Conservation (phyloP, 1,284 basidiomycete species). For the Xerocomus minutiporus region DNA sequence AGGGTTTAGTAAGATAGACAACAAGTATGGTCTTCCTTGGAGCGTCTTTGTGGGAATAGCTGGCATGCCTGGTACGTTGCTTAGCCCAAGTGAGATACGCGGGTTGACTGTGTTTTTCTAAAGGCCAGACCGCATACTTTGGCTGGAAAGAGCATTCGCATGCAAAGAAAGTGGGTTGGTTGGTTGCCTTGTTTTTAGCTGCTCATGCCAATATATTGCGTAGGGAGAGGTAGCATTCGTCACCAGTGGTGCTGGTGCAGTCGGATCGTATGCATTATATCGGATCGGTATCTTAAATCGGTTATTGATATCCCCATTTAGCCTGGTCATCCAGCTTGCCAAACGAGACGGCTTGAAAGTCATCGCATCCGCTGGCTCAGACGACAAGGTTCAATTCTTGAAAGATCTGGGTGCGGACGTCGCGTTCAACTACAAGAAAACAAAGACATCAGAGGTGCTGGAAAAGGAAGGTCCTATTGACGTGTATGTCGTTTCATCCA, state of each 20-base stretch:
- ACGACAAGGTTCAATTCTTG: conserved; percentile 38
- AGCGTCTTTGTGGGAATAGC: conserved; percentile 11
- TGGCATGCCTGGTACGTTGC: conserved; percentile 6
- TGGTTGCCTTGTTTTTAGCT: not conserved
- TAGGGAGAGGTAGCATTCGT: conserved; percentile 10
- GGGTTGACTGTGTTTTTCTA: not conserved
- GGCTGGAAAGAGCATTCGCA: conserved; percentile 13
- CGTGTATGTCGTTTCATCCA: conserved; percentile 10
- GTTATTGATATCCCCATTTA: not conserved
- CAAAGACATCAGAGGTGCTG: conserved; percentile 25
- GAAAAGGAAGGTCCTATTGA: conserved; percentile 22
- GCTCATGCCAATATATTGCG: not conserved
- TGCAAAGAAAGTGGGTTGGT: conserved; percentile 10
- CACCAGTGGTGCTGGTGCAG: conserved; percentile 9
- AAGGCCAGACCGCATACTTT: conserved; percentile 10
- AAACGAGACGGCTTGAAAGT: conserved; percentile 38
- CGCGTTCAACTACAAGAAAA: conserved; percentile 36
- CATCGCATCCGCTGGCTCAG: conserved; percentile 38
- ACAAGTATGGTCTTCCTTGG: conserved; percentile 10
- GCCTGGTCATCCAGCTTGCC: conserved; percentile 30
- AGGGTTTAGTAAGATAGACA: conserved; percentile 6
- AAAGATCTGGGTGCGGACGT: conserved; percentile 33
- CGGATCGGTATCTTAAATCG: not conserved
- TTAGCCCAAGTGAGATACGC: not conserved
- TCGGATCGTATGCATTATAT: conserved; percentile 5